Evolutionary conservation across 768 basidiomycete species (phyloP).

Genomic region (Amanita molliuscula): DNA sequence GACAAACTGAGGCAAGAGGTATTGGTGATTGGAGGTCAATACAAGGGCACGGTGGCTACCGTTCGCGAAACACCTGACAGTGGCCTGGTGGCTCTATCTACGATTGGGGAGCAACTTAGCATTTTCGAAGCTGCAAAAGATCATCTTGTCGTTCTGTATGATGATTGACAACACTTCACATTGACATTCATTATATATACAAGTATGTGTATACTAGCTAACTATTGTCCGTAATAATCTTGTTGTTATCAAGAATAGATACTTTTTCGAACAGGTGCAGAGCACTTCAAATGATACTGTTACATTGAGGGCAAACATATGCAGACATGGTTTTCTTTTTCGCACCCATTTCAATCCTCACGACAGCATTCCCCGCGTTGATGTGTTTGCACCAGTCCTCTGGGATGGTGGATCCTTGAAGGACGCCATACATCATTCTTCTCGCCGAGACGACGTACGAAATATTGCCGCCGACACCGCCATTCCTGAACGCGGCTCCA

Average conservation of each 20-base stretch:
- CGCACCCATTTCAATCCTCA: slow-evolving; percentile 12
- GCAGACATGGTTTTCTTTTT: slow-evolving; percentile 15
- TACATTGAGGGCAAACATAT: slow-evolving; percentile 33
- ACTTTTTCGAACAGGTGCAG: background rate
- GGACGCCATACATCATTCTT: slow-evolving; percentile 28
- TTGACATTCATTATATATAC: background rate
- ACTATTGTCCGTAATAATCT: background rate
- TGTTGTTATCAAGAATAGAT: background rate
- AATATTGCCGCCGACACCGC: slow-evolving; percentile 44
- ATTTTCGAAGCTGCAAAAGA: slow-evolving; percentile 27
- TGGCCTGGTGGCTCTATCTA: slow-evolving; percentile 26
- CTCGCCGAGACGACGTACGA: slow-evolving; percentile 35
- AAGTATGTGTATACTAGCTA: slow-evolving; percentile 2
- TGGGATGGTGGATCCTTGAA: slow-evolving; percentile 22
- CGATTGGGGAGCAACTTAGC: slow-evolving; percentile 18
- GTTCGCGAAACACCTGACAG: slow-evolving; percentile 28
- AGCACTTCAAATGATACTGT: slow-evolving; percentile 27
- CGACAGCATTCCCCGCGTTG: slow-evolving; percentile 9
- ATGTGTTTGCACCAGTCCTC: slow-evolving; percentile 29
- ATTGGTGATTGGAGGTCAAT: slow-evolving; percentile 33
- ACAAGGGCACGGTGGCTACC: slow-evolving; percentile 34
- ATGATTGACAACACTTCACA: background rate
- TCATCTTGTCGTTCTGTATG: slow-evolving; percentile 22
- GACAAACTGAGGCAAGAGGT: slow-evolving; percentile 33
- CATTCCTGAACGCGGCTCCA: slow-evolving; percentile 24